phyloP scores from a whole-genome alignment of 805 yeast species.

The Starmerella riodocensis region DNA sequence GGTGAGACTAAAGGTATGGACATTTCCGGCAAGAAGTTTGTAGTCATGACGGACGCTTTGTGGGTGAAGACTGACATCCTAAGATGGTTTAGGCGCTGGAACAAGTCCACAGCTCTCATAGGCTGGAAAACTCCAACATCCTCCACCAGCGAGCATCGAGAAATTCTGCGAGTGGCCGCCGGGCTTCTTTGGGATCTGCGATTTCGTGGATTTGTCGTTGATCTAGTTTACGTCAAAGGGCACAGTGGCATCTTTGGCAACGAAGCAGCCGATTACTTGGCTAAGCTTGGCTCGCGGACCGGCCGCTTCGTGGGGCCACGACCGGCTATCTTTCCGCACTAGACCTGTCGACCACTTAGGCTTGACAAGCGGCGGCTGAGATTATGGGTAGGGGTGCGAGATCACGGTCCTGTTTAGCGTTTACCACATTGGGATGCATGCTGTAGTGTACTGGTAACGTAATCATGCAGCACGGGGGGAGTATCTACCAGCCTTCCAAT shows the following conservation, averaged over 20 bases:
- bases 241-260: conserved; percentile 10
- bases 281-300: conserved; percentile 3
- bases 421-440: conserved; percentile 7
- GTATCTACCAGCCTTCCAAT: too few species aligned
- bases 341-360: background rate
- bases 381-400: too few species aligned
- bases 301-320: conserved; percentile 4
- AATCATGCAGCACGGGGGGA: too few species aligned
- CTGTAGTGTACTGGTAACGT: too few species aligned
- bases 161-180: conserved; percentile 10
- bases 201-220: conserved; percentile 5
- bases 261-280: conserved; percentile 9
- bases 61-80: conserved; percentile 6
- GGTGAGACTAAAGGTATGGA: background rate
- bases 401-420: conserved; percentile 8
- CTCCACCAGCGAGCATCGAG: background rate
- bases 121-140: conserved; percentile 10
- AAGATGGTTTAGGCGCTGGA: conserved; percentile 9
- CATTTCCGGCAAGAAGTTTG: background rate
- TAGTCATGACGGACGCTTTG: conserved; percentile 2
- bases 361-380: too few species aligned
- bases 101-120: background rate
- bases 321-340: background rate
- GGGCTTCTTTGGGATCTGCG: conserved; percentile 15
- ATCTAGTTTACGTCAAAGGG: conserved; percentile 5